Base-by-base conservation (phyloP, 768 basidiomycete species). In the Tricholoma sp. region DNA sequence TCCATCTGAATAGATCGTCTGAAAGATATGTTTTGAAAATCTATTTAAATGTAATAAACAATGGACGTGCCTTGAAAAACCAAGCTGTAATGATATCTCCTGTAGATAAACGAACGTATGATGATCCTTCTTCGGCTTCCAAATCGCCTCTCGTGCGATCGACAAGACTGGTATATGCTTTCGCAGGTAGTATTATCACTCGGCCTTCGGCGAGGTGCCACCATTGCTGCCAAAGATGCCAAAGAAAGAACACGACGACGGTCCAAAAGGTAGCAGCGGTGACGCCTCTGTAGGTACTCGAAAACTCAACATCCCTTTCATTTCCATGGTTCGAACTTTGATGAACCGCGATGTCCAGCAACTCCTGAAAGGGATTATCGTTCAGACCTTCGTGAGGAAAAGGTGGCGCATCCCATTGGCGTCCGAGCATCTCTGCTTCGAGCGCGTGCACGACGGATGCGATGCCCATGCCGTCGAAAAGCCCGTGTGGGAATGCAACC, bases 41-140 rank as follows among this genome's bases (percentile, higher is more conserved):
- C 41, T 12, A 43, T n/a, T 9, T 43, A 76, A 43, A 77, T 60
- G 76, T 76, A 59, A 73, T 54, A 22, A 11, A 16, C 45, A 50
- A 52, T 9, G 11, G 11, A 35, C 35, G 31, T 51, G 75, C 76
- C 65, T 77, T 76, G 59, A 74, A 60, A 19, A 75, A 43, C 76
- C 77, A 79, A 5, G 76, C 74, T 5, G 69, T 69, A 16, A 77
- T 65, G 32, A 77, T 66, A 56, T 77, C 76, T 1, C 76, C 76
- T 0, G 75, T 74, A 12, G 71, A 68, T 32, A 71, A 64, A 37
- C 59, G 51, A 0, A 62, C 59, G 1, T 55, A 52, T 22, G 59
- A 41, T n/a, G n/a, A 62, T 58, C 12, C 55, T n/a, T n/a, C 55
- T n/a, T 64, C 61, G 8, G 55, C 55, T 27, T 60, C 59, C 11